Evolutionary conservation across 176 grass and related monocot genomes (phyloP).

Genomic region (Dendrocalamus sinicus): DNA sequence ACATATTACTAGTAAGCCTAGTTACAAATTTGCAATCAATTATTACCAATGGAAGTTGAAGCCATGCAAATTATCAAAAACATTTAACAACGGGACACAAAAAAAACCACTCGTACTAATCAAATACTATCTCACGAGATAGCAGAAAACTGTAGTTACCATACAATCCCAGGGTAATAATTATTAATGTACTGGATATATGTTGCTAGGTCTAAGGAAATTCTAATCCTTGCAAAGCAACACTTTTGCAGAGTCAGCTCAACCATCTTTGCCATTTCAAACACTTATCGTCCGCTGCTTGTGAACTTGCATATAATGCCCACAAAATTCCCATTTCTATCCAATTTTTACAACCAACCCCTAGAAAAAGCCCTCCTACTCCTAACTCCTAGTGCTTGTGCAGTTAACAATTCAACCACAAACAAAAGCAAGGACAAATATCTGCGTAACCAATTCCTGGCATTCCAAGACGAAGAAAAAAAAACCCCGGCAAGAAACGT

Average conservation of each 20-base stretch:
- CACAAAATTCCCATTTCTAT: not conserved
- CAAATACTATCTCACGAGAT: not conserved
- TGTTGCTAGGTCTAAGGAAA: not conserved
- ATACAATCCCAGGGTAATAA: not conserved
- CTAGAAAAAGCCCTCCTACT: not conserved
- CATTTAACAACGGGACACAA: not conserved
- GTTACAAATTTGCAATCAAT: not conserved
- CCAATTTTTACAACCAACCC: not conserved
- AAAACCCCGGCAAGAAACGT: not conserved
- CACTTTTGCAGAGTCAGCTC: not conserved
- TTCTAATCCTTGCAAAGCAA: not conserved
- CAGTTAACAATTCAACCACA: not conserved
- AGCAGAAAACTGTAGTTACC: not conserved
- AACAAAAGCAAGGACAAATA: not conserved
- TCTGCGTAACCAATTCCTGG: not conserved
- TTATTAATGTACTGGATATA: not conserved
- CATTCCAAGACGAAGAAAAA: conserved; percentile 11
- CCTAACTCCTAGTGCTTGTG: not conserved
- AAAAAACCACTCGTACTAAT: not conserved
- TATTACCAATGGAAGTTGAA: not conserved
- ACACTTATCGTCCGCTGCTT: not conserved
- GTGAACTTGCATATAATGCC: not conserved
- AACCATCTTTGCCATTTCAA: not conserved
- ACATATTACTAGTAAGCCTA: no score
- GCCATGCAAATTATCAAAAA: no score